Base-by-base conservation (phyloP, 2,329 filamentous ascomycete species). In the Trichoderma sp. region DNA sequence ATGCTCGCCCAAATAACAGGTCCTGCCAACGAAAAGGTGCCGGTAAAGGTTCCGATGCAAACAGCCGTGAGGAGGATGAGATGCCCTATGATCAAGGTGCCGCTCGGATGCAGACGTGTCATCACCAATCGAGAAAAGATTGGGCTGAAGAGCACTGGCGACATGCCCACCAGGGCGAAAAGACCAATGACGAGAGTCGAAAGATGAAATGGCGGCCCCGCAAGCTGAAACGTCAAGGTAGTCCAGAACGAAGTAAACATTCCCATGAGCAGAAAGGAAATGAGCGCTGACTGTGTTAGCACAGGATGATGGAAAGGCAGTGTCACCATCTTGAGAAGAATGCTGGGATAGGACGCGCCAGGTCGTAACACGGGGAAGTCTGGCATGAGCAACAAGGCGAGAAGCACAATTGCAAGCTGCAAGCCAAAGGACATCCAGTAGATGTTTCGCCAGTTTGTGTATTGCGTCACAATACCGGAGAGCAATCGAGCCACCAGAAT, bases 321-420 rank as follows among this genome's bases (percentile, higher is more conserved):
- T n/a, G 37, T 86, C 57, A 86, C 78, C 50, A 92, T 79, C 77
- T 94, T 86, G 29, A 83, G 77, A 2, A 88, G 74, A 27, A 94
- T 92, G 1, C 81, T 79, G 70, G 87, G 84, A 75, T 94, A 94
- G 69, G 86, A 87, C 15, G 90, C 86, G 1, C 81, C 79, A 0
- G 87, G 88, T 74, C 93, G 94, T 4, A 90, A 90, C 2, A 86
- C 84, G 0, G 92, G 92, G 71, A 95, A 95, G 76, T 94, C 91
- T 0, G 92, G 92, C 89, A 95, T 90, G 77, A 89, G 92, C 53
- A 88, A 75, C 81, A 87, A 94, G 6, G 94, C 84, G 0, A 89
- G 78, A 7, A 81, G 71, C 67, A 90, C 85, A 70, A 94, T 89
- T 9, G 87, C 74, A 72, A 87, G 89, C 77, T 95, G 92, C 0